Conservation (phyloP, 257 asterid genomes). For the Solanum megistacrolobum region DNA sequence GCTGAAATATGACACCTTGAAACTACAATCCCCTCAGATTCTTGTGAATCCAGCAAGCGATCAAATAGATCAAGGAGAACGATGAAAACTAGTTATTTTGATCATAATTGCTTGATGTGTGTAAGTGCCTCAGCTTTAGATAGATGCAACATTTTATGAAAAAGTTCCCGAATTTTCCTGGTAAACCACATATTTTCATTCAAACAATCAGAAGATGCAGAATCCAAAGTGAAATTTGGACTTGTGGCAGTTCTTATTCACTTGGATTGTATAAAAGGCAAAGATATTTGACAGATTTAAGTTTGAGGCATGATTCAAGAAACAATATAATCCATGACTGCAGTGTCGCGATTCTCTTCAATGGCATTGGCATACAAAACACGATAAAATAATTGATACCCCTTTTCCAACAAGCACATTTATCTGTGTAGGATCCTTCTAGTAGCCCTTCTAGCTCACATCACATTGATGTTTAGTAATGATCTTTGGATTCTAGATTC, state of each 20-base stretch:
- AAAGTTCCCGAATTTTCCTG: not conserved
- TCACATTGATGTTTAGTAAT: not conserved
- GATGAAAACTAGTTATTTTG: not conserved
- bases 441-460: not conserved
- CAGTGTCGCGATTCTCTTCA: not conserved
- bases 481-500: not conserved
- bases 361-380: not conserved
- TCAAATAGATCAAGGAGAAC: not conserved
- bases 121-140: not conserved
- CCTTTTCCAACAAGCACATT: not conserved
- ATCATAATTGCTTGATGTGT: not conserved
- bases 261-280: not conserved
- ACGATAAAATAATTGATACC: not conserved
- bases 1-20: not conserved
- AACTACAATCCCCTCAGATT: not conserved
- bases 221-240: not conserved
- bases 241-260: not conserved
- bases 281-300: not conserved
- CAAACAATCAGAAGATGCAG: not conserved
- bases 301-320: not conserved
- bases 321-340: not conserved
- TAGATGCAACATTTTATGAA: not conserved
- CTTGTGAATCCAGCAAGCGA: not conserved
- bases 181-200: not conserved
- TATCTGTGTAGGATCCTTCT: not conserved